A percentile compares a stretch with the other conserved stretches of the same genome.
phyloP scores from a whole-genome alignment of 345 rosid species.

The Brassica cretica region DNA sequence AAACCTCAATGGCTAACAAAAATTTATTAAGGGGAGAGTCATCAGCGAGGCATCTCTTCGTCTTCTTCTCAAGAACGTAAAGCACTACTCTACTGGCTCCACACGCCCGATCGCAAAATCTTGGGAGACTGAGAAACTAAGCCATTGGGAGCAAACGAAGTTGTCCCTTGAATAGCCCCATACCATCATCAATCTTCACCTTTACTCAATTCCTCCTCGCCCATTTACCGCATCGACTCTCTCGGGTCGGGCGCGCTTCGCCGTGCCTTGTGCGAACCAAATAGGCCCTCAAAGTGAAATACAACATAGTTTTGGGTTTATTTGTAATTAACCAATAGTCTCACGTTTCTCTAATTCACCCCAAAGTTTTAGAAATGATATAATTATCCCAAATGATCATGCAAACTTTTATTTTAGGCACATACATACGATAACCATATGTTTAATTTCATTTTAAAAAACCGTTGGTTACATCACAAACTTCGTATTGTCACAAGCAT shows the following conservation, averaged over 20 bases:
- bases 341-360: neutral
- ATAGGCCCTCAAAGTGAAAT: conserved; percentile 2
- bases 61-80: conserved; percentile 75
- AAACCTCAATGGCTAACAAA: conserved; percentile 26
- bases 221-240: conserved; percentile 6
- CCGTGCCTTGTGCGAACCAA: neutral
- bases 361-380: neutral
- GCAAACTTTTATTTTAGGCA: neutral
- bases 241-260: neutral
- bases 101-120: too few relatives aligned
- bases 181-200: neutral
- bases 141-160: too few relatives aligned
- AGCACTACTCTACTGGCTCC: conserved; percentile 40
- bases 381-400: neutral
- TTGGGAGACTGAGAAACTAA: too few relatives aligned
- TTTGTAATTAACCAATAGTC: neutral
- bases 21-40: conserved; percentile 26
- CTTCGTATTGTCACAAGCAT: conserved; percentile 5
- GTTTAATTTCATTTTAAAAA: conserved; percentile 21
- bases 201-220: conserved; percentile 26
- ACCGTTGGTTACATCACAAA: conserved; percentile 12
- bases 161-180: too few relatives aligned
- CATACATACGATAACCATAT: neutral
- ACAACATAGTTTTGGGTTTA: conserved; percentile 13
- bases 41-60: conserved; percentile 21